Conservation (phyloP, 225 moss, liverwort and hornwort species). For the Ulota crispa region DNA sequence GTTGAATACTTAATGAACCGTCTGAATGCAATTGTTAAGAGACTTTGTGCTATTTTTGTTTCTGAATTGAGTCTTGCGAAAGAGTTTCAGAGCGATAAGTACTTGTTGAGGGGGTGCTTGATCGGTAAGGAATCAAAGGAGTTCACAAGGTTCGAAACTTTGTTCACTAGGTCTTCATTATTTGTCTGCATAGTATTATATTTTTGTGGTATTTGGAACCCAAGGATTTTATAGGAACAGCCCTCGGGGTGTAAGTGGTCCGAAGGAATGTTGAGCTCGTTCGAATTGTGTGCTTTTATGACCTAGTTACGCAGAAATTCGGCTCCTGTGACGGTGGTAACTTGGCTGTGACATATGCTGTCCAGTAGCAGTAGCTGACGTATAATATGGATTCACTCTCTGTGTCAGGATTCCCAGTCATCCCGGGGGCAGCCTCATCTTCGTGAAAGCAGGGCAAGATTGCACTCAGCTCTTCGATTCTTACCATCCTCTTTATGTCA, state of each 20-base stretch:
- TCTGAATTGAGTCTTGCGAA: not conserved
- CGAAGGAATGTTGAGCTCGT: conserved; percentile 32
- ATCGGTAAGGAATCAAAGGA: not conserved
- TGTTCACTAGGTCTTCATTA: not conserved
- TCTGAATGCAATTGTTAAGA: not conserved
- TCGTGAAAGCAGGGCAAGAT: conserved; percentile 97
- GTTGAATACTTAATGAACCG: not conserved
- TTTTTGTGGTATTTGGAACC: not conserved
- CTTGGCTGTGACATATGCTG: conserved; percentile 30
- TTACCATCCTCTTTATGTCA: conserved; percentile 97
- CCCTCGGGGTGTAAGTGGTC: conserved; percentile 4
- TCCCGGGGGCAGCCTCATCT: conserved; percentile 92
- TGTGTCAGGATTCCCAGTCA: conserved; percentile 87
- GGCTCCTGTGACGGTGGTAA: conserved; percentile 19
- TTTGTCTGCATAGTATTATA: not conserved
- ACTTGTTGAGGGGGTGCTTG: not conserved
- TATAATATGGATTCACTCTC: conserved; percentile 37
- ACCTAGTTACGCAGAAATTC: conserved; percentile 27
- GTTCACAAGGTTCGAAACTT: not conserved
- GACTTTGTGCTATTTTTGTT: no score
- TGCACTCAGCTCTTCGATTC: conserved; percentile 97
- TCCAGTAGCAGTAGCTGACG: conserved; percentile 38
- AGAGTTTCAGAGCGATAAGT: not conserved
- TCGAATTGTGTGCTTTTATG: conserved; percentile 35
- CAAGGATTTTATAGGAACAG: conserved; percentile 8